These are phyloP conservation scores for Candida sanyaensis DNA, from an alignment of 1,139 yeast genomes.

Conservation along the genomic window DNA sequence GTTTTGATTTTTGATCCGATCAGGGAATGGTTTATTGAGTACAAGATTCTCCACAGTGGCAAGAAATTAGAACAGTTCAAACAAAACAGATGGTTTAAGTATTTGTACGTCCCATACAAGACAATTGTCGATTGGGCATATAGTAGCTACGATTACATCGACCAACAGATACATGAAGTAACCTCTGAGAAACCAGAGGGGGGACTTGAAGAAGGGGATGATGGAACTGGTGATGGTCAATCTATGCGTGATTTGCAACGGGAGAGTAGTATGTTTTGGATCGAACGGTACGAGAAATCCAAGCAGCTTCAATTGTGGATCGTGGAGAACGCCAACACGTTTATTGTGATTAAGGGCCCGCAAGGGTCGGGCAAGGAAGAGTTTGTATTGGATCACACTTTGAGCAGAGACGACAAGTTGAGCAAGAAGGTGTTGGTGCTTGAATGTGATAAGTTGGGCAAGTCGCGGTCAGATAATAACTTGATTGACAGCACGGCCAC, in stretches of 20 bases:
- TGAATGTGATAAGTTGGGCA: constrained; percentile 77
- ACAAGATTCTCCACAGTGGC: constrained; percentile 57
- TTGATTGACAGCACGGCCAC: constrained; percentile 69
- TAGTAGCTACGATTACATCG: constrained; percentile 30
- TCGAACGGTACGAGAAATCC: constrained; percentile 67
- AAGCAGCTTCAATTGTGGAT: constrained; percentile 77
- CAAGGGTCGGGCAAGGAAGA: constrained; percentile 91
- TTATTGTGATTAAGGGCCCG: constrained; percentile 89
- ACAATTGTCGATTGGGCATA: constrained; percentile 26
- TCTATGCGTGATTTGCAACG: constrained; percentile 11
- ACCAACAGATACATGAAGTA: constrained; percentile 21
- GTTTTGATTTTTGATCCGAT: constrained; percentile 92
- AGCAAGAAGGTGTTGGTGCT: constrained; percentile 63
- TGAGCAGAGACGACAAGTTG: constrained; percentile 42
- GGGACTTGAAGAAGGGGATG: constrained; percentile 4
- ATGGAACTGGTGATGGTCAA: constrained; percentile 7
- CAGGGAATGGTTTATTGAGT: constrained; percentile 75
- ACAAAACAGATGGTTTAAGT: constrained; percentile 30
- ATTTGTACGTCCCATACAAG: constrained; percentile 29
- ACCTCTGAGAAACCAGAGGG: constrained; percentile 17
- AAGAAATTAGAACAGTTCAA: constrained; percentile 33
- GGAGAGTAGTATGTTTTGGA: constrained; percentile 55
- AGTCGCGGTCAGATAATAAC: constrained; percentile 71
- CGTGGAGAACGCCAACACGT: constrained; percentile 78
- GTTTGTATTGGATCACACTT: constrained; percentile 69